Evolutionary conservation across 495 filamentous ascomycete species (phyloP).

Genomic region (Penicillium longicatenatum): DNA sequence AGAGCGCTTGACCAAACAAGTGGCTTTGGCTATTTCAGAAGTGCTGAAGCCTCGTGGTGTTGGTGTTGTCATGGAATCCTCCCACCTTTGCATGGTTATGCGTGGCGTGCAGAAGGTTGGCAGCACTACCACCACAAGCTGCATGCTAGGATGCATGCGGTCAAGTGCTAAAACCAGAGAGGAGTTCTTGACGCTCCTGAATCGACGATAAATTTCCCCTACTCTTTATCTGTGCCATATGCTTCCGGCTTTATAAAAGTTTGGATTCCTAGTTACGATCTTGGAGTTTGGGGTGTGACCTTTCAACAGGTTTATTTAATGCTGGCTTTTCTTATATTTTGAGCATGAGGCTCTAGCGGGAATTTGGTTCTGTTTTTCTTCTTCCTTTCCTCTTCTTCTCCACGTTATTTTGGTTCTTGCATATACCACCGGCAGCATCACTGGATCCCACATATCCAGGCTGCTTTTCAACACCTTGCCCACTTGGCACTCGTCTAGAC

Average conservation of each 20-base stretch:
- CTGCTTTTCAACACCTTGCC: conserved; percentile 5
- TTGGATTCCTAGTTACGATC: conserved; percentile 32
- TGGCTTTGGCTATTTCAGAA: conserved; percentile 90
- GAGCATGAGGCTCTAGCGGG: conserved; percentile 4
- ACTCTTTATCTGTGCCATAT: conserved; percentile 16
- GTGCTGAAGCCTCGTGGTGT: conserved; percentile 89
- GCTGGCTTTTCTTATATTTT: conserved; percentile 11
- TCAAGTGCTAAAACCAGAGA: conserved; percentile 90
- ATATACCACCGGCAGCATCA: conserved; percentile 14
- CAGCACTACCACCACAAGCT: conserved; percentile 88
- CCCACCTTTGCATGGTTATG: conserved; percentile 99
- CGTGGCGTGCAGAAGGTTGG: conserved; percentile 88
- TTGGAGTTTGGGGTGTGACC: conserved; percentile 45
- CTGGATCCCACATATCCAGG: conserved; percentile 1
- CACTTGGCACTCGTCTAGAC: conserved; percentile 3
- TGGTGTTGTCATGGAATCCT: conserved; percentile 95
- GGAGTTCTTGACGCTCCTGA: conserved; percentile 86
- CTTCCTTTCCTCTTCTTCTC: conserved; percentile 9
- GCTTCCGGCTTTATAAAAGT: conserved; percentile 27
- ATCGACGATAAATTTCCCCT: conserved; percentile 48
- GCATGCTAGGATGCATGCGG: conserved; percentile 92
- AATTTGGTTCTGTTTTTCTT: not conserved
- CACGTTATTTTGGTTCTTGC: conserved; percentile 12
- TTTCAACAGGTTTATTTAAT: conserved; percentile 39
- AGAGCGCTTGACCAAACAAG: conserved; percentile 93